Base-by-base conservation (phyloP, 371 early-diverging fungal genomes). In the Phascolomyces articulosus region DNA sequence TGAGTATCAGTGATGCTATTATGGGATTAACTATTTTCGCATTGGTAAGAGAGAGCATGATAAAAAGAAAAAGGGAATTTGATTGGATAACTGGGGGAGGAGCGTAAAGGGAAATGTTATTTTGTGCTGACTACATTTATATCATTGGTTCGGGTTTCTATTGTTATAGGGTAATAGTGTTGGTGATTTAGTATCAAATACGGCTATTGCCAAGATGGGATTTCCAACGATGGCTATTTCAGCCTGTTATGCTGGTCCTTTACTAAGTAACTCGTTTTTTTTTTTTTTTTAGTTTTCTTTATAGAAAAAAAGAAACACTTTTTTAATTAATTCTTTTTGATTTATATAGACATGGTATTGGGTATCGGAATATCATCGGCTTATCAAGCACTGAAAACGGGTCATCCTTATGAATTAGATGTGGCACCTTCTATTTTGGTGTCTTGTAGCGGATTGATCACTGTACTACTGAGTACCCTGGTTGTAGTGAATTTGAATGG, bases 11-110 rank as follows among this genome's bases (percentile, higher is more conserved):
- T 67, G 93, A 94, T 48, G 89, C 90, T 29, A 91, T 95, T 54
- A 80, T 95, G 62, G 95, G 95, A 0, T 68, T 94, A 66, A 94
- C 95, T 1, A 79, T 95, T 4, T 91, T 95, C 77, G 95, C 93
- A 3, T 78, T 92, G 78, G 90, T 88, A 72, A n/a, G n/a, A n/a
- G n/a, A n/a, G n/a, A n/a, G n/a, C n/a, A n/a, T n/a, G n/a, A n/a
- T n/a, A n/a, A n/a, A n/a, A n/a, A n/a, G n/a, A n/a, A n/a, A n/a
- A n/a, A n/a, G n/a, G n/a, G n/a, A n/a, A n/a, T n/a, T n/a, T n/a
- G n/a, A n/a, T n/a, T n/a, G n/a, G n/a, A n/a, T n/a, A n/a, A n/a
- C n/a, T n/a, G n/a, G n/a, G n/a, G n/a, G n/a, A n/a, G n/a, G n/a
- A n/a, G n/a, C n/a, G n/a, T n/a, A 15, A 4, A 53, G 20, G 28